Percentiles rank a stretch among this genome's conserved stretches.
These are phyloP conservation scores for Zasmidium citrigriseum DNA, from an alignment of 2,329 filamentous ascomycete genomes.

Conservation along the genomic window DNA sequence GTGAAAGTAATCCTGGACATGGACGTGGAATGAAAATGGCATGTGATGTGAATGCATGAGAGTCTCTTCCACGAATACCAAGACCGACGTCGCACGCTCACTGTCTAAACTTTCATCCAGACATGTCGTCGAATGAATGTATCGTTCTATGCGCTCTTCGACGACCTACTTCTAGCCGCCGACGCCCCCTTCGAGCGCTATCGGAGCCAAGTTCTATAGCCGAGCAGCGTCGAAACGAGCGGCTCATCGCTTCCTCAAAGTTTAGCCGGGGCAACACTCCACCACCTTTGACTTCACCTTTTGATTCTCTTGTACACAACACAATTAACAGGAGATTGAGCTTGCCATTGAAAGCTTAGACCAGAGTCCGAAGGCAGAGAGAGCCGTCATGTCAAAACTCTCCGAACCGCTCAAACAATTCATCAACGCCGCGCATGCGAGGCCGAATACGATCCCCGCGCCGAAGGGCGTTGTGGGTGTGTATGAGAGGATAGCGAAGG, in stretches of 20 bases:
- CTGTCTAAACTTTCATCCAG: no score
- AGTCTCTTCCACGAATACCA: no score
- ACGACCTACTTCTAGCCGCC: background rate
- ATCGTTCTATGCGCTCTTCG: no score
- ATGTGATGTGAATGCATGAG: no score
- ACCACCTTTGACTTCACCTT: background rate
- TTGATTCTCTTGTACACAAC: background rate
- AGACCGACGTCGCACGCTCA: no score
- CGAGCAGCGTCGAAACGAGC: background rate
- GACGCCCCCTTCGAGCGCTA: background rate
- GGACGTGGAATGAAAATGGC: no score
- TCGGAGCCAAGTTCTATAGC: background rate
- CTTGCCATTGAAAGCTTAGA: background rate
- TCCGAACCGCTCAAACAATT: slow-evolving; percentile 71
- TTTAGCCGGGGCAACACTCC: background rate
- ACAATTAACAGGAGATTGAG: background rate
- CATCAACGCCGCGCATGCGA: slow-evolving; percentile 69
- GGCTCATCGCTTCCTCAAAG: background rate
- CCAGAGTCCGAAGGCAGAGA: background rate
- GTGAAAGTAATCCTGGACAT: no score
- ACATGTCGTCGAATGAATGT: no score
- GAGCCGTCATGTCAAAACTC: slow-evolving; percentile 67
- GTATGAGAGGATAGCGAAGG: slow-evolving; percentile 64
- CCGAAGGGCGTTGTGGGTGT: slow-evolving; percentile 64
- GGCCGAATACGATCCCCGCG: slow-evolving; percentile 65